These are phyloP conservation scores for Leishmania tarentolae DNA, from an alignment of 208 protist species.

Conservation along the genomic window DNA sequence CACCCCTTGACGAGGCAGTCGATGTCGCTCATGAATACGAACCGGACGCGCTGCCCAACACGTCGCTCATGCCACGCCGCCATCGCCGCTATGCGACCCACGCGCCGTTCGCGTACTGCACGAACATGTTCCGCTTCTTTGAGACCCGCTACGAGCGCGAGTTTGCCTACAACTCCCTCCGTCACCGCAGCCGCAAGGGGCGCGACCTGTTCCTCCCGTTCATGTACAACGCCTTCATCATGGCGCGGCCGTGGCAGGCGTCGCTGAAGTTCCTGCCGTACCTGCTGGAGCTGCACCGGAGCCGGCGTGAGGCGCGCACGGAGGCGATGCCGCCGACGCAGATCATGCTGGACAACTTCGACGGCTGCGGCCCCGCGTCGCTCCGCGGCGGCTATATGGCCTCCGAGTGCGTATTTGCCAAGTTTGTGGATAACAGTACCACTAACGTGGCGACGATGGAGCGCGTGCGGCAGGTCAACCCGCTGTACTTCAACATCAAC, in stretches of 20 bases:
- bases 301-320: background rate
- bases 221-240: slow-evolving; percentile 64
- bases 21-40: slow-evolving; percentile 1
- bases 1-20: background rate
- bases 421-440: slow-evolving; percentile 21
- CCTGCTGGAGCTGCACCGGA: slow-evolving; percentile 9
- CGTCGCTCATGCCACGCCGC: slow-evolving; percentile 6
- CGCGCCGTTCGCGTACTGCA: slow-evolving; percentile 74
- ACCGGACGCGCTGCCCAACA: background rate
- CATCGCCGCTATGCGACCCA: slow-evolving; percentile 52
- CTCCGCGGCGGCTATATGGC: slow-evolving; percentile 7
- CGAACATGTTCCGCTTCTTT: slow-evolving; percentile 51
- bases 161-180: slow-evolving; percentile 29
- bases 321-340: background rate
- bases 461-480: slow-evolving; percentile 11
- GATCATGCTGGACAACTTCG: slow-evolving; percentile 56
- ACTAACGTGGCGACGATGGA: slow-evolving; percentile 15
- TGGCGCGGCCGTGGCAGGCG: slow-evolving; percentile 58
- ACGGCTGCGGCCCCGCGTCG: slow-evolving; percentile 49
- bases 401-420: slow-evolving; percentile 27
- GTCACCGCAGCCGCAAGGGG: slow-evolving; percentile 30
- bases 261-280: slow-evolving; percentile 49
- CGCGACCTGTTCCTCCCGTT: slow-evolving; percentile 56
- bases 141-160: slow-evolving; percentile 41
- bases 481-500: slow-evolving; percentile 58